These are phyloP conservation scores for Guadua angustifolia DNA, from an alignment of 176 grass and related monocot species.

Conservation along the genomic window DNA sequence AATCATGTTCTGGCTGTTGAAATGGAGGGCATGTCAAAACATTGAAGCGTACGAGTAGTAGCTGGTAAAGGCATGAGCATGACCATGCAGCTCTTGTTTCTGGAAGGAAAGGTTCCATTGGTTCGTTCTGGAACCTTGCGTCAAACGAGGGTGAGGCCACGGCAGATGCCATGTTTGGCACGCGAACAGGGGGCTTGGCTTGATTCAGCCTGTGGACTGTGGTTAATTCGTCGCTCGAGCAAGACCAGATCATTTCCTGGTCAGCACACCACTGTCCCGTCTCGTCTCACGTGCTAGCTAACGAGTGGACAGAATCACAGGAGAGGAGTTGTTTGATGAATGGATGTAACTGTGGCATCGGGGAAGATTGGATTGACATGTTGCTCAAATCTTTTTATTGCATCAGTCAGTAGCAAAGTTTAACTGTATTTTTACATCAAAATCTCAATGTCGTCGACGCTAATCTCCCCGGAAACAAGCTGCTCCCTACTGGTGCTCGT, in stretches of 20 bases:
- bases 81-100: not conserved
- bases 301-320: too few species aligned
- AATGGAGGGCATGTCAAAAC: not conserved
- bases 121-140: not conserved
- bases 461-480: conserved; percentile 33
- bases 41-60: not conserved
- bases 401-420: not conserved
- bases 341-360: not conserved
- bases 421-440: conserved; percentile 36
- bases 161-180: not conserved
- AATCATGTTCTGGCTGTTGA: not conserved
- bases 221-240: not conserved
- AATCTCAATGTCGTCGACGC: conserved; percentile 55
- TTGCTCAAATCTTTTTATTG: not conserved
- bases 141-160: not conserved
- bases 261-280: not conserved
- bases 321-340: not conserved
- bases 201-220: not conserved
- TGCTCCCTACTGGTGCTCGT: not conserved
- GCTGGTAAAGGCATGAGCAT: not conserved
- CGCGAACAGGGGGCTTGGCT: not conserved
- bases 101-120: not conserved
- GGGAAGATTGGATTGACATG: not conserved
- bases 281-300: not conserved
- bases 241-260: not conserved